Evolutionary conservation across 306 rosid genomes (phyloP).

Genomic region (Ochetophila trinervis): DNA sequence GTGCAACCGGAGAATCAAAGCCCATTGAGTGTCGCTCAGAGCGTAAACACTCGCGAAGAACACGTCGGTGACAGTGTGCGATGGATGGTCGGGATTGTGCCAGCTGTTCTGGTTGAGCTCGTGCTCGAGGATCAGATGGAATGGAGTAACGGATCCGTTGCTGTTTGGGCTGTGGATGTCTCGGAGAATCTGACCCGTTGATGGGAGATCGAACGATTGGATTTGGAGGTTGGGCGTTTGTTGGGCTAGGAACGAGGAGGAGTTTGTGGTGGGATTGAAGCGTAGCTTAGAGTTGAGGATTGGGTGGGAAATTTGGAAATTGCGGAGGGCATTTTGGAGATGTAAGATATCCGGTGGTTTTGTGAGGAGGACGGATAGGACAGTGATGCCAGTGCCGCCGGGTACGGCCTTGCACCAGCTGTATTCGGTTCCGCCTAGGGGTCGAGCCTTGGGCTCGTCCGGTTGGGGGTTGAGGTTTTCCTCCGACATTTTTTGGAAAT

Average conservation of each 20-base stretch:
- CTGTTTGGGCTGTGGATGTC: conserved; percentile 5
- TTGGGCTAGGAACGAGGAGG: conserved; percentile 46
- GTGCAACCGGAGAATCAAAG: conserved; percentile 62
- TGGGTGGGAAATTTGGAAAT: conserved; percentile 68
- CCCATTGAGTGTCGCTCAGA: conserved; percentile 37
- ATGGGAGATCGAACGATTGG: conserved; percentile 52
- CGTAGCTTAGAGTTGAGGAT: conserved; percentile 78
- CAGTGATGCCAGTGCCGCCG: conserved; percentile 82
- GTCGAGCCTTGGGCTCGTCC: conserved; percentile 32
- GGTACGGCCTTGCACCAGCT: conserved; percentile 92
- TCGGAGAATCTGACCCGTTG: conserved; percentile 47
- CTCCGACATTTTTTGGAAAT: conserved; percentile 35
- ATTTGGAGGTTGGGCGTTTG: conserved; percentile 44
- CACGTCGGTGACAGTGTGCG: conserved; percentile 31
- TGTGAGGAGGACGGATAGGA: conserved; percentile 64
- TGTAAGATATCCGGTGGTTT: conserved; percentile 47
- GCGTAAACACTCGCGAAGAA: conserved; percentile 46
- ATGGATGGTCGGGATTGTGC: conserved; percentile 27
- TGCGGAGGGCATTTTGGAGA: conserved; percentile 61
- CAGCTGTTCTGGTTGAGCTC: conserved; percentile 63
- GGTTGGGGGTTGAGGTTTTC: conserved; percentile 3
- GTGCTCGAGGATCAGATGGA: conserved; percentile 64
- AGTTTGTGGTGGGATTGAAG: conserved; percentile 30
- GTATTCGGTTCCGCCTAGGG: conserved; percentile 84
- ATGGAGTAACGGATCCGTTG: conserved; percentile 32